Evolutionary conservation across 78 protist genomes (phyloP).

Genomic region (Abeoforma whisleri): DNA sequence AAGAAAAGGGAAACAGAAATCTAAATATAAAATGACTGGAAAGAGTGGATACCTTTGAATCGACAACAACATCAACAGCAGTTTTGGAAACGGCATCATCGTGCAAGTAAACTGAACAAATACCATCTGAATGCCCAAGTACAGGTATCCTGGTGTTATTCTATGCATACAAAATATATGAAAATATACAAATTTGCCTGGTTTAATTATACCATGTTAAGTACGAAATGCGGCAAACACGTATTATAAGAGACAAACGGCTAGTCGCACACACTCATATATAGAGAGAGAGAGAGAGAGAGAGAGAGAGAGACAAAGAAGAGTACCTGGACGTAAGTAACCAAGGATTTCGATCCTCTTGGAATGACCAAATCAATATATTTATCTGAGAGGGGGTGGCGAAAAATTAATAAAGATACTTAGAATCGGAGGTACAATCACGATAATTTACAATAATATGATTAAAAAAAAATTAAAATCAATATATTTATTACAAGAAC

Average conservation of each 20-base stretch:
- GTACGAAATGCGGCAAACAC: no score
- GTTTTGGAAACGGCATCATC: conserved; percentile 34
- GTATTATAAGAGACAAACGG: no score
- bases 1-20: no score
- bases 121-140: conserved; percentile 78
- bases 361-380: conserved; percentile 76
- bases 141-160: conserved; percentile 61
- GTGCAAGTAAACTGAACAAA: conserved; percentile 57
- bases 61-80: conserved; percentile 41
- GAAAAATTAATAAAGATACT: no score
- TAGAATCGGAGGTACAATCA: no score
- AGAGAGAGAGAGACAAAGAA: neutral
- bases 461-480: no score
- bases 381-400: conserved; percentile 30
- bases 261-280: neutral
- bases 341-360: conserved; percentile 63
- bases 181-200: no score
- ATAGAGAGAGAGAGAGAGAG: neutral
- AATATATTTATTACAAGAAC: neutral
- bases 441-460: neutral
- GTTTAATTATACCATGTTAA: no score
- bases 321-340: conserved; percentile 42
- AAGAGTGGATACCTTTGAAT: conserved; percentile 56
- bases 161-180: no score
- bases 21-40: no score